phyloP scores from a whole-genome alignment of 768 basidiomycete species.

The Boletus reticuloceps region DNA sequence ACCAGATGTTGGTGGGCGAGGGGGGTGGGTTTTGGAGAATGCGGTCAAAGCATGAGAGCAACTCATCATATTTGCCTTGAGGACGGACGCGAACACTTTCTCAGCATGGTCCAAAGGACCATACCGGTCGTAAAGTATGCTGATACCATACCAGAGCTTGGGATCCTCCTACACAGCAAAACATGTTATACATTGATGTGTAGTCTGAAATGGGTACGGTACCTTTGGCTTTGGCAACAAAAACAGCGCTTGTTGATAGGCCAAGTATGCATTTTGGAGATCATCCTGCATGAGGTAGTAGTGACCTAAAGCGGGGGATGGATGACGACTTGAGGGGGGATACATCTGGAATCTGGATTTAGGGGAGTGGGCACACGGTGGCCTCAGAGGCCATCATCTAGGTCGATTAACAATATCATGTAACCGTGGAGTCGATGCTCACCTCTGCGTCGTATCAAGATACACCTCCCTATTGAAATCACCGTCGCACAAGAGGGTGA shows the following conservation, averaged over 20 bases:
- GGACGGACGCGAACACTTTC: slow-evolving; percentile 94
- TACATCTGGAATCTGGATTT: no score
- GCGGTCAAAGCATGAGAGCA: slow-evolving; percentile 90
- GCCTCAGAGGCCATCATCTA: no score
- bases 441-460: no score
- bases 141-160: slow-evolving; percentile 98
- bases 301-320: slow-evolving; percentile 58
- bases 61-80: slow-evolving; percentile 93
- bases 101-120: slow-evolving; percentile 98
- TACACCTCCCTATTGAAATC: no score
- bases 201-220: slow-evolving; percentile 8
- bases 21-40: slow-evolving; percentile 97
- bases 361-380: no score
- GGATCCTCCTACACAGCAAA: slow-evolving; percentile 71
- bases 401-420: no score
- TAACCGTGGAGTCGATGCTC: no score
- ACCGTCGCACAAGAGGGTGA: no score
- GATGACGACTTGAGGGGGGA: background rate
- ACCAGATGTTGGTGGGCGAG: slow-evolving; percentile 98
- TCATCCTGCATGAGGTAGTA: no score
- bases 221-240: slow-evolving; percentile 95
- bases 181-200: slow-evolving; percentile 6
- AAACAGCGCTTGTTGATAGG: slow-evolving; percentile 98
- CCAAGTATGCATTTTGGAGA: no score
- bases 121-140: slow-evolving; percentile 97